These are phyloP conservation scores for Podospora sp. DNA, from an alignment of 495 filamentous ascomycete genomes.

Conservation along the genomic window DNA sequence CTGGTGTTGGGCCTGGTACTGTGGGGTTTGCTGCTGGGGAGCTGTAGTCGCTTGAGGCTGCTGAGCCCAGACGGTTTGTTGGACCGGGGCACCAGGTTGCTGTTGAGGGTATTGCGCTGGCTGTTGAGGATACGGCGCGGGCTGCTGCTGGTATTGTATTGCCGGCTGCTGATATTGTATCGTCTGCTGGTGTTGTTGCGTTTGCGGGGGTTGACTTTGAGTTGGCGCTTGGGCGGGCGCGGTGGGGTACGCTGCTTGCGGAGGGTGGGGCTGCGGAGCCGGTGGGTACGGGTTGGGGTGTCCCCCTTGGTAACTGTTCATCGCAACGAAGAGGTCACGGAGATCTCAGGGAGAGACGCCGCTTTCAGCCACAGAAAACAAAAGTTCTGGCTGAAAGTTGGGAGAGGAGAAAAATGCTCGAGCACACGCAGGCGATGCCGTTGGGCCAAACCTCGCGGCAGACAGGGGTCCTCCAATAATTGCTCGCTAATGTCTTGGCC, in stretches of 20 bases:
- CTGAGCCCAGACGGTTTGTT: not conserved
- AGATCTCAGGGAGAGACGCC: too few species aligned
- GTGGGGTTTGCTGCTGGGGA: not conserved
- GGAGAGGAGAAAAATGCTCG: too few species aligned
- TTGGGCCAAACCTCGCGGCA: too few species aligned
- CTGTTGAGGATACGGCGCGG: not conserved
- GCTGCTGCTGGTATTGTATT: not conserved
- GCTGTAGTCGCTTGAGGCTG: not conserved
- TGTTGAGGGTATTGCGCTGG: not conserved
- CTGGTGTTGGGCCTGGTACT: not conserved
- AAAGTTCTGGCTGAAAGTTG: too few species aligned
- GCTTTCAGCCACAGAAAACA: too few species aligned
- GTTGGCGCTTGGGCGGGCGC: not conserved
- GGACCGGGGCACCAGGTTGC: not conserved
- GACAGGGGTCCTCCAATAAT: too few species aligned
- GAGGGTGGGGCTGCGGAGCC: not conserved
- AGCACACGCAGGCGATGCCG: too few species aligned
- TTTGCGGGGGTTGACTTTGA: not conserved
- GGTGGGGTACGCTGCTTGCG: not conserved
- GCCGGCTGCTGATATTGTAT: not conserved
- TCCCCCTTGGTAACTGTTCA: conserved; percentile 7
- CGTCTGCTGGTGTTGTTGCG: too few species aligned
- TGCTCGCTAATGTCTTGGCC: too few species aligned
- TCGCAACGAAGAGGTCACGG: not conserved
- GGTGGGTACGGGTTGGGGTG: conserved; percentile 4